These are phyloP conservation scores for Agrostemma githago DNA, from an alignment of 148 eudicot species.

Conservation along the genomic window DNA sequence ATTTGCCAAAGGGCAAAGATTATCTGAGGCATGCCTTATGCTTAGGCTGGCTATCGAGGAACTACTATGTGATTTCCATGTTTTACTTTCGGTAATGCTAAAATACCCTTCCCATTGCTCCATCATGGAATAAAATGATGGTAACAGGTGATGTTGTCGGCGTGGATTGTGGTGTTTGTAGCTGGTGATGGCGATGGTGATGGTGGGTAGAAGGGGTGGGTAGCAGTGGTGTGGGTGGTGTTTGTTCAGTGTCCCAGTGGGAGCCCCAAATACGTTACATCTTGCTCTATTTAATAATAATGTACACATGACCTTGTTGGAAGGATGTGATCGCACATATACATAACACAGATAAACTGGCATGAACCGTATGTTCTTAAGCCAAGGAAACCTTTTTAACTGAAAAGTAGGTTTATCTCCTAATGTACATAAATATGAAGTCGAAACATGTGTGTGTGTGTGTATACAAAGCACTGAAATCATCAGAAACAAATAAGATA, in stretches of 20 bases:
- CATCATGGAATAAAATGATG: not conserved
- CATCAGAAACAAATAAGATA: not conserved
- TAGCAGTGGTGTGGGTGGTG: too few relatives aligned
- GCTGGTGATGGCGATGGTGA: too few relatives aligned
- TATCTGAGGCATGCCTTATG: not conserved
- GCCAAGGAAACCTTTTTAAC: not conserved
- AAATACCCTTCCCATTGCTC: not conserved
- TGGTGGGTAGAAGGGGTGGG: too few relatives aligned
- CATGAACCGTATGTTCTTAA: not conserved
- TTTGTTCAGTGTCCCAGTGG: too few relatives aligned
- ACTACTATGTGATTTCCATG: not conserved
- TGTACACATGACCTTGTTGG: too few relatives aligned
- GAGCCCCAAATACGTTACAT: too few relatives aligned
- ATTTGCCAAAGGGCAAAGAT: not conserved
- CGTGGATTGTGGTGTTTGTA: too few relatives aligned
- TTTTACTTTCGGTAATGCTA: not conserved
- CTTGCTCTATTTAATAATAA: too few relatives aligned
- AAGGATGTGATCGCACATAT: too few relatives aligned
- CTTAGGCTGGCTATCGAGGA: not conserved
- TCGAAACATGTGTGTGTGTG: not conserved
- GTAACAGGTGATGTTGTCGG: too few relatives aligned
- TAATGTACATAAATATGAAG: not conserved
- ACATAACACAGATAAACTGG: too few relatives aligned
- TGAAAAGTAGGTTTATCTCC: not conserved
- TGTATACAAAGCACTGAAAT: not conserved